Base-by-base conservation (phyloP, 768 basidiomycete genomes). In the Boletellus emodensis region DNA sequence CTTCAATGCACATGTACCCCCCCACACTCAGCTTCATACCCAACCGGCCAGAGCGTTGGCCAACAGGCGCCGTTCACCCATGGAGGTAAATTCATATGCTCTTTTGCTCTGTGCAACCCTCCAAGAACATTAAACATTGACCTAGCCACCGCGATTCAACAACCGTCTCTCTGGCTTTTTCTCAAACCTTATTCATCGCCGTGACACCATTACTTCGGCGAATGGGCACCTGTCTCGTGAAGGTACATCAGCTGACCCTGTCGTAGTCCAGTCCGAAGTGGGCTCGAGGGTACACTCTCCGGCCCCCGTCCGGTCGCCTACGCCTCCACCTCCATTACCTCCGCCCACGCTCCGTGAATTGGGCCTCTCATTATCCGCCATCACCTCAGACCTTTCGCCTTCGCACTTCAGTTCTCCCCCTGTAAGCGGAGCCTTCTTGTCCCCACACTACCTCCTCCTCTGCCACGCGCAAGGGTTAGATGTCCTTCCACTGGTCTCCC, bases 381-480 rank as follows among this genome's bases (percentile, higher is more conserved):
- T 92, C 39, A 90, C 90, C 1, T 68, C 78, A 15, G 79, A 81
- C 61, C 73, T 90, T 24, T 79, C 84, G 0, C 87, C 88, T 1
- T 81, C 87, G 13, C 89, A 90, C 64, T 90, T 87, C 61, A 85
- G 74, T 59, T 79, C 83, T 3, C 85, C 89, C 2, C 90, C 90
- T 7, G 73, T 77, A 1, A 87, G 81, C 50, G 90, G 90, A 12
- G 82, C 89, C 12, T 92, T 92, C 66, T 68, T 93, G 32, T 76
- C 82, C 0, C 90, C 90, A 3, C 85, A 90, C 60, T 91, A 85
- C 65, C 76, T 93, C 10, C 77, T 93, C 17, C 76, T 93, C 39
- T 93, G 90, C 55, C 90, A 93, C 61, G 73, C 86, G 3, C 91
- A 93, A 67, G 90, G 90, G 37, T 72, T 93, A 32, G 90, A 93